phyloP scores from a whole-genome alignment of 1,284 basidiomycete genomes.

The Microbotryum silenes-acaulis region DNA sequence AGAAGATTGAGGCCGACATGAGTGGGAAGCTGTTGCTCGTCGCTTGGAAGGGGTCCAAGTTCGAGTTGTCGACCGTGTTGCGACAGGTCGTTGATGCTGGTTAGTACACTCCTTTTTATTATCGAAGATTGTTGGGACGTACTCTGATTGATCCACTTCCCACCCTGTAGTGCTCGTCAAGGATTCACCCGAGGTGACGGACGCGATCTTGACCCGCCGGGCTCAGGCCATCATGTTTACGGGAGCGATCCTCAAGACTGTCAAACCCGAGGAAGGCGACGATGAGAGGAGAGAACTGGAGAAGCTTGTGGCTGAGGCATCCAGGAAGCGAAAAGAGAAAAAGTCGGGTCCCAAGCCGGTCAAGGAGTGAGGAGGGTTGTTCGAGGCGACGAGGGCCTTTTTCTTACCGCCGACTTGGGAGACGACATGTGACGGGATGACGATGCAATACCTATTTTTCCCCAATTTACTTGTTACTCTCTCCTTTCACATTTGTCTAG shows the following conservation, averaged over 20 bases:
- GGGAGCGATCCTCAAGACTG: conserved; percentile 76
- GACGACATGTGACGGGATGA: too few relatives aligned
- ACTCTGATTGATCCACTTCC: not conserved
- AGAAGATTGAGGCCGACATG: conserved; percentile 84
- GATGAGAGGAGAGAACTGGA: conserved; percentile 87
- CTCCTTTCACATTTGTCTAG: too few relatives aligned
- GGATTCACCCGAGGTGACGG: conserved; percentile 67
- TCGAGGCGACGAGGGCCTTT: not conserved
- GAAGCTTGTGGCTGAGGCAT: conserved; percentile 30
- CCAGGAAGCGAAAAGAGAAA: conserved; percentile 28
- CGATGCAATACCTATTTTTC: too few relatives aligned
- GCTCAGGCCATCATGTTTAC: conserved; percentile 75
- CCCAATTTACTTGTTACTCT: too few relatives aligned
- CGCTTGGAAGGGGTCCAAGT: conserved; percentile 87
- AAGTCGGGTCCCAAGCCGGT: conserved; percentile 2
- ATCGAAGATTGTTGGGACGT: conserved; percentile 10
- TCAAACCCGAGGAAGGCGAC: conserved; percentile 76
- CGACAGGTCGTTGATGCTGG: conserved; percentile 52
- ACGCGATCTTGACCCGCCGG: conserved; percentile 62
- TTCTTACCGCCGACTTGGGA: too few relatives aligned
- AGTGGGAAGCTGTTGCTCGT: conserved; percentile 86
- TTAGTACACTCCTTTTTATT: conserved; percentile 38
- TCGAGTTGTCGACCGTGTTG: conserved; percentile 57
- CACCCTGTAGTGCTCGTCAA: conserved; percentile 58
- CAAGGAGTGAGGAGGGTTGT: conserved; percentile 18